These are phyloP conservation scores for Lodderomyces parapsilosis DNA, from an alignment of 1,139 yeast genomes.

Conservation along the genomic window DNA sequence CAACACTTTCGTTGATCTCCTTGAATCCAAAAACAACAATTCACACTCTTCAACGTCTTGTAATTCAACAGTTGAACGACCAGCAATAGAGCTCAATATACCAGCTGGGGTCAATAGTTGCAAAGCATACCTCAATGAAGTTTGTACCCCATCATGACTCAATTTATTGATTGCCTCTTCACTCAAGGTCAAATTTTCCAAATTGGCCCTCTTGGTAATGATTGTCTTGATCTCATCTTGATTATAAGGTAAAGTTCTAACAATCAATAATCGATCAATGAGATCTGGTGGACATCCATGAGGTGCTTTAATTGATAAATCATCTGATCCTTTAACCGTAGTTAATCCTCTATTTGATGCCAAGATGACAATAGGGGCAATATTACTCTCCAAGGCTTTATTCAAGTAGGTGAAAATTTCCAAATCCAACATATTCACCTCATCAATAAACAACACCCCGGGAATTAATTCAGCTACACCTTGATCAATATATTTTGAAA, in stretches of 20 bases:
- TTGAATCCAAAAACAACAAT: slow-evolving; percentile 80
- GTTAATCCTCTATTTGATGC: slow-evolving; percentile 96
- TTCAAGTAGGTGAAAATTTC: slow-evolving; percentile 94
- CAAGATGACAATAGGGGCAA: slow-evolving; percentile 91
- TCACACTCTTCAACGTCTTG: slow-evolving; percentile 87
- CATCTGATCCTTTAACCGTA: slow-evolving; percentile 88
- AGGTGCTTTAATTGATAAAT: slow-evolving; percentile 71
- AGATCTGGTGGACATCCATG: slow-evolving; percentile 97
- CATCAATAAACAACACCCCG: slow-evolving; percentile 96
- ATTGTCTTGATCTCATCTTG: slow-evolving; percentile 81
- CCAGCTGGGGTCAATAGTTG: slow-evolving; percentile 92
- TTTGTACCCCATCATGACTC: slow-evolving; percentile 67
- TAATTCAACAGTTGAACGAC: slow-evolving; percentile 66
- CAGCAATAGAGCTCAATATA: slow-evolving; percentile 70
- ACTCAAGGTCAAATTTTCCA: slow-evolving; percentile 67
- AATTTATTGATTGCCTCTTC: slow-evolving; percentile 70
- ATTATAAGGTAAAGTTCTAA: slow-evolving; percentile 84
- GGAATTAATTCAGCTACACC: slow-evolving; percentile 98
- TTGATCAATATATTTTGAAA: slow-evolving; percentile 92
- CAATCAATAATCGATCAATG: slow-evolving; percentile 85
- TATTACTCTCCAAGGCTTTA: slow-evolving; percentile 85
- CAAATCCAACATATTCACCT: slow-evolving; percentile 95
- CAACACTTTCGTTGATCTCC: slow-evolving; percentile 77
- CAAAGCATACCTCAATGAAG: slow-evolving; percentile 86
- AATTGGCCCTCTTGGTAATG: slow-evolving; percentile 73